Base-by-base conservation (phyloP, 306 rosid genomes). In the Geum urbanum region DNA sequence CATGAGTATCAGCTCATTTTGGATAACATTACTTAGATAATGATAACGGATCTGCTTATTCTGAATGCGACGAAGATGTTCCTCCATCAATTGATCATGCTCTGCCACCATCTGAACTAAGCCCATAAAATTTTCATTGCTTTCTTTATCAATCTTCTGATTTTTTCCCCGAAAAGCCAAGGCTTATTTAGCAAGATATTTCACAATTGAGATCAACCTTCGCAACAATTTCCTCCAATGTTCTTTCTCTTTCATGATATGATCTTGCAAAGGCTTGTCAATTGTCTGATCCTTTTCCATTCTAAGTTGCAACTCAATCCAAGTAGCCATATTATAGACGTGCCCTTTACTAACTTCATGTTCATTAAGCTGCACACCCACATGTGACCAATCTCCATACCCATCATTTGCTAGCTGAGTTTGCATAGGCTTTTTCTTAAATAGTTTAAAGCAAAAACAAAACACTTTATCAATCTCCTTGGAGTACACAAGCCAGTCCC, bases 191-290 rank as follows among this genome's bases (percentile, higher is more conserved):
- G 37, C 40, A 11, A 22, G 32, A 56, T 7, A 56, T 24, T 22
- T 56, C 9, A 70, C 27, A 37, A 43, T 22, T 8, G 44, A 8
- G 18, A 54, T 12, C 15, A 44, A 59, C 47, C 63, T 71, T 71
- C 10, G 7, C 16, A 59, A 59, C 22, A 58, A 27, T 9, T 16
- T 15, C 18, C 8, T 47, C 45, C 55, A 18, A n/a, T 65, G 66
- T 8, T 71, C 57, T 19, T 59, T 71, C 24, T 71, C 75, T 27
- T 58, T 46, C 6, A 27, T 58, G 10, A 32, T 61, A 12, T 24
- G 19, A 0, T 27, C 20, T 40, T 40, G 8, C 5, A 39, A 39
- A 16, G n/a, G 12, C 9, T n/a, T 8, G n/a, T 62, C 48, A 62
- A 62, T 62, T 39, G 49, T 40, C 13, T 32, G 14, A 72, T 46